Conservation (phyloP, 805 yeast genomes). For the Sugiyamaella smithiae region DNA sequence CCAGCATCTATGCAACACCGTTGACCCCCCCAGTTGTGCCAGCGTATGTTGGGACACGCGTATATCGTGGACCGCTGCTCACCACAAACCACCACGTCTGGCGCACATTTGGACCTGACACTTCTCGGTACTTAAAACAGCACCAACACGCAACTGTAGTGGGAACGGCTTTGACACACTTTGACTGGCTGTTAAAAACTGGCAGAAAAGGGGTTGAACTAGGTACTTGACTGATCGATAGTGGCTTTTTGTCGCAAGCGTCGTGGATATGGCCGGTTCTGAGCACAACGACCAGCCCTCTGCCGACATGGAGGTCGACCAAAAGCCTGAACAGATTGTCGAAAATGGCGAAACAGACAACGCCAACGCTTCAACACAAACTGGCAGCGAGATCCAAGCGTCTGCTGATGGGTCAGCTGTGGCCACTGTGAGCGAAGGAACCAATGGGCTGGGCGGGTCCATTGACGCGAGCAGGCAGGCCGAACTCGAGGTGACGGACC, state of each 20-base stretch:
- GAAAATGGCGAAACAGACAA: too few species aligned
- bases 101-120: conserved; percentile 1
- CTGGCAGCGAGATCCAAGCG: background rate
- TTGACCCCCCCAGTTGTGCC: background rate
- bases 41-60: background rate
- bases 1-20: too few species aligned
- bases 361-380: too few species aligned
- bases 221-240: too few species aligned
- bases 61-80: background rate
- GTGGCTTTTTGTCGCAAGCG: too few species aligned
- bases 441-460: conserved; percentile 7
- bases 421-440: background rate
- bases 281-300: background rate
- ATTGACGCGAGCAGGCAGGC: conserved; percentile 10
- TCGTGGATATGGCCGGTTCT: background rate
- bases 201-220: too few species aligned
- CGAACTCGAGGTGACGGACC: conserved; percentile 10
- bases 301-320: conserved; percentile 1
- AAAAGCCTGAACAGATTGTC: background rate
- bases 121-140: background rate
- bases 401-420: background rate
- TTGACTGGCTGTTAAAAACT: background rate
- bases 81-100: background rate
- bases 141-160: background rate
- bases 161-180: background rate